Conservation (phyloP, 192 early-diverging fungal species). For the Rhizophagus sp. region DNA sequence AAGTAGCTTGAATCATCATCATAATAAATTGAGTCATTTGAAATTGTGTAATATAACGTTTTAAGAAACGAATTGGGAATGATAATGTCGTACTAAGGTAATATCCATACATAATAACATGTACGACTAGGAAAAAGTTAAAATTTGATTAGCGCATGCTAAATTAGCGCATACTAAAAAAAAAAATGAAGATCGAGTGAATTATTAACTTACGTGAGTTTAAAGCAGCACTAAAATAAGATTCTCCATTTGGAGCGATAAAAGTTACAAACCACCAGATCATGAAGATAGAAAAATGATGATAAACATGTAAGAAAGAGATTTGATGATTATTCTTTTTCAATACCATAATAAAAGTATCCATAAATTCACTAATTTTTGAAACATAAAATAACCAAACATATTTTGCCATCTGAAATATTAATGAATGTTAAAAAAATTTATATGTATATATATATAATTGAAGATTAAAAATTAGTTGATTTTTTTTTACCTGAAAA, state of each 20-base stretch:
- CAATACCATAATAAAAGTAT: conserved; percentile 68
- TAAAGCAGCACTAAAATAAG: conserved; percentile 33
- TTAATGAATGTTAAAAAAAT: background rate
- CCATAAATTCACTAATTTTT: conserved; percentile 63
- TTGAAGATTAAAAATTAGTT: background rate
- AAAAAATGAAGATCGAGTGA: background rate
- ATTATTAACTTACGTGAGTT: conserved; percentile 22
- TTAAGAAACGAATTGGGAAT: conserved; percentile 59
- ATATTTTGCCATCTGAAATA: conserved; percentile 61
- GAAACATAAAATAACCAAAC: conserved; percentile 68
- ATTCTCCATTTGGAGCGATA: conserved; percentile 61
- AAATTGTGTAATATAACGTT: conserved; percentile 62
- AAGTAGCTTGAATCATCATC: conserved; percentile 57
- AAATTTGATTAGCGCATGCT: conserved; percentile 29
- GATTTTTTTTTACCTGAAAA: conserved; percentile 34
- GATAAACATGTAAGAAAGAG: conserved; percentile 67
- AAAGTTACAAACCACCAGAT: conserved; percentile 65
- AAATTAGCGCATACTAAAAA: background rate
- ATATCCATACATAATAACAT: conserved; percentile 72
- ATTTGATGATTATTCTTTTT: conserved; percentile 72
- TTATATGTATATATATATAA: background rate
- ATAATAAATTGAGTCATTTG: conserved; percentile 69
- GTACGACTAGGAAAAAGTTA: conserved; percentile 48
- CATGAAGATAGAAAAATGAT: conserved; percentile 62
- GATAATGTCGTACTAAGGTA: conserved; percentile 56